Evolutionary conservation across 768 basidiomycete species (phyloP).

Genomic region (Asterophora parasitica): DNA sequence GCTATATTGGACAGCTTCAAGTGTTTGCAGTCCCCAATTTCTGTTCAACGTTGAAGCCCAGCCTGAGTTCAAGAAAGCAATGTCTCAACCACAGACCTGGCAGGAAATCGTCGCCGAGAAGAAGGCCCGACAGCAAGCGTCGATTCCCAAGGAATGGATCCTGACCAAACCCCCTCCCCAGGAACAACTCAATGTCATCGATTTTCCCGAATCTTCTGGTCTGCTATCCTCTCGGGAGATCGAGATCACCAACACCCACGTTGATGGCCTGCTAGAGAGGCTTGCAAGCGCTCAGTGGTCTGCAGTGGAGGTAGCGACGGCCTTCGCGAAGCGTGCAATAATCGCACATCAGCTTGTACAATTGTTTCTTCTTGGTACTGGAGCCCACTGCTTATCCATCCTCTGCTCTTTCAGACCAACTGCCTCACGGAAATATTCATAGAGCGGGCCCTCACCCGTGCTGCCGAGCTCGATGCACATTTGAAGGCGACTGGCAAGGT

Average conservation of each 20-base stretch:
- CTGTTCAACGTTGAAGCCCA: no score
- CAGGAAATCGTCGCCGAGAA: slow-evolving; percentile 50
- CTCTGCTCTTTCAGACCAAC: slow-evolving; percentile 47
- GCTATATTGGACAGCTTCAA: no score
- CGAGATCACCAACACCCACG: slow-evolving; percentile 39
- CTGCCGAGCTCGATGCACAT: slow-evolving; percentile 60
- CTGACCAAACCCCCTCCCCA: slow-evolving; percentile 41
- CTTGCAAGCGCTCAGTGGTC: slow-evolving; percentile 54
- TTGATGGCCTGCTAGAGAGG: slow-evolving; percentile 44
- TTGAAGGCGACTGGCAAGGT: slow-evolving; percentile 56
- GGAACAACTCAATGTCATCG: slow-evolving; percentile 46
- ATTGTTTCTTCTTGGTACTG: neutral
- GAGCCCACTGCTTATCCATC: neutral
- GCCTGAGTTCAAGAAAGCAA: slow-evolving; percentile 7
- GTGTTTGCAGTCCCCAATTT: no score
- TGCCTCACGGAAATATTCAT: slow-evolving; percentile 84
- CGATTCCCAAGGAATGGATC: slow-evolving; percentile 65
- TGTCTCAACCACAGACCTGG: slow-evolving; percentile 38
- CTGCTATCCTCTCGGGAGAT: slow-evolving; percentile 51
- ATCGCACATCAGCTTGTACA: slow-evolving; percentile 74
- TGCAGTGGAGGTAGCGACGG: slow-evolving; percentile 62
- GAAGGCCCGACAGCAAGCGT: slow-evolving; percentile 42
- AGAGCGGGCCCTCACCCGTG: slow-evolving; percentile 60
- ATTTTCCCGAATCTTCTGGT: slow-evolving; percentile 51
- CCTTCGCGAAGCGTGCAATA: slow-evolving; percentile 74